Base-by-base conservation (phyloP, 257 asterid species). In the Solanum habrochaites region DNA sequence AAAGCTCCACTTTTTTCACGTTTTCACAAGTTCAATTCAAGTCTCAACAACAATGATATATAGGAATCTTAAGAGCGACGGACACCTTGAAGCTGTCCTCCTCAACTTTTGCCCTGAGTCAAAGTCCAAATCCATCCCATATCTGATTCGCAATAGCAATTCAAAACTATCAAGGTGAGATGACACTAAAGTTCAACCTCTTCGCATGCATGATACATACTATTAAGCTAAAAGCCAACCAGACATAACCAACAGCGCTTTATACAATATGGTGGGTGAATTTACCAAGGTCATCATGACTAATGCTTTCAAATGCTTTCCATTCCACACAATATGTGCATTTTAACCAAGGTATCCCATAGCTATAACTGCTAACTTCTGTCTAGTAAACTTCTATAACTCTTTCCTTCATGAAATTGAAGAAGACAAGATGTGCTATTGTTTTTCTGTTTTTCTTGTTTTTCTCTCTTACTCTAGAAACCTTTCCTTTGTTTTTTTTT, bases 61-160 rank as follows among this genome's bases (percentile, higher is more conserved):
- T 78, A 97, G 92, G 91, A 97, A 97, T 87, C 99, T 94, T 88
- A 93, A 89, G 87, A 97, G 96, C 88, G n/a, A 94, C 87, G 52
- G 96, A 89, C n/a, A n/a, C n/a, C n/a, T n/a, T n/a, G n/a, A n/a
- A n/a, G 91, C 93, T 85, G 87, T 94, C 93, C 89, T 97, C 93
- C 91, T 93, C 96, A 83, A 90, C 98, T 90, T 90, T 94, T 94
- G 77, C 98, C 98, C 98, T 3, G 95, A 93, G 83, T 86, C 84
- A 89, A 97, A 93, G 87, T 93, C n/a, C n/a, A n/a, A n/a, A n/a
- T n/a, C n/a, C 98, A 85, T 94, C 98, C 98, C 98, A 95, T 62
- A 97, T 94, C 99, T 97, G 92, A 89, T 66, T 86, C 40, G 80
- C 85, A 77, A 87, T 70, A 72, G 87, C 62, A 88, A 83, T 66